Conservation (phyloP, 2,329 filamentous ascomycete species). For the Periconia digitata region DNA sequence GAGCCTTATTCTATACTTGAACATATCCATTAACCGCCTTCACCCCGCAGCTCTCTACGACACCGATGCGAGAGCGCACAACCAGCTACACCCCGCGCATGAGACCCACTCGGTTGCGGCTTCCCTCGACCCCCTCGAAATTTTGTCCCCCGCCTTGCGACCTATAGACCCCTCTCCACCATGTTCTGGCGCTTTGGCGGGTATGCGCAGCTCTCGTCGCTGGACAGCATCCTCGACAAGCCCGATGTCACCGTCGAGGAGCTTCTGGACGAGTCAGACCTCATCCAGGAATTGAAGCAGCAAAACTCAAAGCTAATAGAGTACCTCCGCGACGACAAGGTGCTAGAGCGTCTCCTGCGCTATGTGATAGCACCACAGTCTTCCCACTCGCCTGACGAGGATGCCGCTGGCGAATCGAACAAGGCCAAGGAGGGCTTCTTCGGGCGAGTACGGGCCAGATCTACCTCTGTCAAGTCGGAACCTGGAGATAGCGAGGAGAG, state of each 20-base stretch:
- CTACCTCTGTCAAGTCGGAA: conserved; percentile 47
- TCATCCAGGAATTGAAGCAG: conserved; percentile 97
- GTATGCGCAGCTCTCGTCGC: conserved; percentile 94
- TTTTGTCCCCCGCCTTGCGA: conserved; percentile 30
- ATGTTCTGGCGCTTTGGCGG: conserved; percentile 99
- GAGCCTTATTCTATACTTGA: background rate
- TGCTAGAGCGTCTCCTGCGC: conserved; percentile 81
- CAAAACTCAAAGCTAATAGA: conserved; percentile 98
- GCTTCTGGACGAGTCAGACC: conserved; percentile 89
- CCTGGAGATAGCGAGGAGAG: conserved; percentile 57
- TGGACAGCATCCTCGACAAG: conserved; percentile 96
- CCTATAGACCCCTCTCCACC: conserved; percentile 50
- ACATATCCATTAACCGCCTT: background rate
- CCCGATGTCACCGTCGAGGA: conserved; percentile 93
- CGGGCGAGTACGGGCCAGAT: conserved; percentile 47
- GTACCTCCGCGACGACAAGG: conserved; percentile 84
- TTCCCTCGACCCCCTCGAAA: conserved; percentile 15
- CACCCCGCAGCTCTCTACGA: conserved; percentile 6
- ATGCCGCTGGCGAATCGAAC: conserved; percentile 47
- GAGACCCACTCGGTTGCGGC: conserved; percentile 21
- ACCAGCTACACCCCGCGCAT: conserved; percentile 14
- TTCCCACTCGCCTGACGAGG: conserved; percentile 38
- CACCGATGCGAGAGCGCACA: conserved; percentile 18
- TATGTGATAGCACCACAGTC: conserved; percentile 84
- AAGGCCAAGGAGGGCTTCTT: conserved; percentile 49